phyloP scores from a whole-genome alignment of 202 grass and related monocot genomes.

The Schoenoplectus tabernaemontani region DNA sequence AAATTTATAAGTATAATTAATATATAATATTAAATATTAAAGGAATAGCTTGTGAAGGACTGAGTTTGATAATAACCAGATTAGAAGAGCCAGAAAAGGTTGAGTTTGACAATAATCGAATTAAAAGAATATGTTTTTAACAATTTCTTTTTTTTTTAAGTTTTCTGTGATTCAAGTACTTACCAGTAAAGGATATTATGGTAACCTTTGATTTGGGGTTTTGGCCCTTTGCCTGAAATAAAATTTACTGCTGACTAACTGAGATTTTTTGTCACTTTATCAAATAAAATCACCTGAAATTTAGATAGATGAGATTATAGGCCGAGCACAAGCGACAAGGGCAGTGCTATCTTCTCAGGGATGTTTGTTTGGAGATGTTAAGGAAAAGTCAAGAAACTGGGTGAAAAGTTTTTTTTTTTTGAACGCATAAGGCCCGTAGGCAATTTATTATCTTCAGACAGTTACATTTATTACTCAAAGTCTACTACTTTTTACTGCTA shows the following conservation, averaged over 20 bases:
- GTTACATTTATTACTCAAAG: no score
- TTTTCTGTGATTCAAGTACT: neutral
- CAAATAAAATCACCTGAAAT: neutral
- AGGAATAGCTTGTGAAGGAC: no score
- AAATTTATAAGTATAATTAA: no score
- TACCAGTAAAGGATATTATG: neutral
- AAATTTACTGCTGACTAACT: neutral
- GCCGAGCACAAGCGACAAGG: conserved; percentile 82
- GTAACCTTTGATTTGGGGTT: neutral
- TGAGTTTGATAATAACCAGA: no score
- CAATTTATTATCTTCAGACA: no score
- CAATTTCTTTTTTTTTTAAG: neutral
- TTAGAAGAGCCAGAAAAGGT: no score
- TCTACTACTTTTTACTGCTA: no score
- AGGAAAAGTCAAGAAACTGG: conserved; percentile 95
- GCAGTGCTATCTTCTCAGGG: conserved; percentile 57
- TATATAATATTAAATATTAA: no score
- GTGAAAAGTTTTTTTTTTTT: conserved; percentile 97
- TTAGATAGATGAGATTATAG: conserved; percentile 95
- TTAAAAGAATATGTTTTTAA: no score
- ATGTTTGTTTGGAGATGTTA: conserved; percentile 68
- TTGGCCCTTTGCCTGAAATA: neutral
- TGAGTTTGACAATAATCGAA: no score
- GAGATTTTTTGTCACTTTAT: neutral
- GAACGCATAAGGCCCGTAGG: no score